Evolutionary conservation across 2,329 filamentous ascomycete species (phyloP).

Genomic region (Hypoxylon sp.): DNA sequence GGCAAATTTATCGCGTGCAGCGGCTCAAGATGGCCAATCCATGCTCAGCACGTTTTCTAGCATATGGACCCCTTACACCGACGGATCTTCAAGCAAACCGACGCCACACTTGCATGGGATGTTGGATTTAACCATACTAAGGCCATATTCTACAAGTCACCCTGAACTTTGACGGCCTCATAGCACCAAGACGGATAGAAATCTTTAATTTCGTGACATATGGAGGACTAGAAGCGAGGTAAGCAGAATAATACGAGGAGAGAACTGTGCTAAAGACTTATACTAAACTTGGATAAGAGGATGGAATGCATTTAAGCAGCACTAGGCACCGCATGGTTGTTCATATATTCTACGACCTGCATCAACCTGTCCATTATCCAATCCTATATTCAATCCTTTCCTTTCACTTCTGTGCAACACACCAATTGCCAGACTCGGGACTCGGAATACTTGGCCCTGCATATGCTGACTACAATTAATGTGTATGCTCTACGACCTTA

Average conservation of each 20-base stretch:
- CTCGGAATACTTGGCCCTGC: background rate
- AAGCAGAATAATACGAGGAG: background rate
- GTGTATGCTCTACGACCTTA: background rate
- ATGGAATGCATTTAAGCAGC: background rate
- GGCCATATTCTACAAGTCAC: constrained; percentile 10
- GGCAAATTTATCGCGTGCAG: constrained; percentile 3
- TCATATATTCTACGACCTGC: constrained; percentile 7
- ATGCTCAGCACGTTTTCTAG: constrained; percentile 29
- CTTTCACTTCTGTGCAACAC: constrained; percentile 5
- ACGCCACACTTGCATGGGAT: constrained; percentile 23
- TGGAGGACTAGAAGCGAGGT: background rate
- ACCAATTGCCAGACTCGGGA: background rate
- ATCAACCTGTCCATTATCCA: constrained; percentile 1
- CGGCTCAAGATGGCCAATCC: constrained; percentile 34
- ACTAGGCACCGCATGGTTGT: constrained; percentile 12
- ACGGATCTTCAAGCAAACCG: constrained; percentile 31
- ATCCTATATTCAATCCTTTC: background rate
- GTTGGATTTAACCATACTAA: constrained; percentile 20
- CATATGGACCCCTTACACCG: constrained; percentile 30
- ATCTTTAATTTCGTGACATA: constrained; percentile 17
- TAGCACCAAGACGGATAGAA: background rate
- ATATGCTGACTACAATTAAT: background rate
- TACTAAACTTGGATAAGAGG: background rate
- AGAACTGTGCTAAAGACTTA: background rate
- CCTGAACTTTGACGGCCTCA: constrained; percentile 14